phyloP scores from a whole-genome alignment of 2,329 filamentous ascomycete genomes.

The Celoporthe dispersa region DNA sequence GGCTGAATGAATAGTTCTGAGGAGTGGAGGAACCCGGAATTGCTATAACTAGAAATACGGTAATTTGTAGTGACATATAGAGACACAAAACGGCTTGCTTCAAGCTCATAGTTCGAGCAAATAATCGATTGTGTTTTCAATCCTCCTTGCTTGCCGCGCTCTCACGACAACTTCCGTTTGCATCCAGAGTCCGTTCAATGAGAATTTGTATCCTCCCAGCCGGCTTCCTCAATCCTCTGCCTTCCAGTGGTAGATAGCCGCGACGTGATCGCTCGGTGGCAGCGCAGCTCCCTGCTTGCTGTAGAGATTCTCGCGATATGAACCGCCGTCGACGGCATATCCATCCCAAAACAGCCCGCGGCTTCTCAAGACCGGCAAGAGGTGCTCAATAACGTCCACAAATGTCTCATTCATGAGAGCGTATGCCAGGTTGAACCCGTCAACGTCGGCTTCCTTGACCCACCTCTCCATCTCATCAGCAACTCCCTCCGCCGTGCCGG shows the following conservation, averaged over 20 bases:
- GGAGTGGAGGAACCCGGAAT: neutral
- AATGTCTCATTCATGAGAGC: conserved; percentile 70
- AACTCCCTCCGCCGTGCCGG: conserved; percentile 24
- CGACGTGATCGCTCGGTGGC: conserved; percentile 19
- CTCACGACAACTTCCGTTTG: neutral
- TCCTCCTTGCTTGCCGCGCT: too few relatives aligned
- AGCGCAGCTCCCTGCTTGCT: conserved; percentile 45
- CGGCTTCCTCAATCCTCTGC: conserved; percentile 28
- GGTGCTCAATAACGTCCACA: conserved; percentile 67
- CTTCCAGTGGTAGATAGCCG: conserved; percentile 25
- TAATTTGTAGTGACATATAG: neutral
- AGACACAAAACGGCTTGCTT: neutral
- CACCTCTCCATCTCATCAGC: conserved; percentile 30
- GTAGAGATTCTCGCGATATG: conserved; percentile 66
- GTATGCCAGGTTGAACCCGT: conserved; percentile 52
- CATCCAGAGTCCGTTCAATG: neutral
- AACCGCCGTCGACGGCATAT: conserved; percentile 59
- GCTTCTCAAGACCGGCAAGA: conserved; percentile 65
- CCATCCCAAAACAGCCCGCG: conserved; percentile 62
- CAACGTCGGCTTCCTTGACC: conserved; percentile 26
- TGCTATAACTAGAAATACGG: neutral
- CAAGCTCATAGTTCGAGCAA: neutral
- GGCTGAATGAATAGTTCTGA: neutral
- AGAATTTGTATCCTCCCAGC: neutral
- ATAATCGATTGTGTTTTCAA: neutral